Conservation (phyloP, 768 basidiomycete species). For the Cystofilobasidium macerans region DNA sequence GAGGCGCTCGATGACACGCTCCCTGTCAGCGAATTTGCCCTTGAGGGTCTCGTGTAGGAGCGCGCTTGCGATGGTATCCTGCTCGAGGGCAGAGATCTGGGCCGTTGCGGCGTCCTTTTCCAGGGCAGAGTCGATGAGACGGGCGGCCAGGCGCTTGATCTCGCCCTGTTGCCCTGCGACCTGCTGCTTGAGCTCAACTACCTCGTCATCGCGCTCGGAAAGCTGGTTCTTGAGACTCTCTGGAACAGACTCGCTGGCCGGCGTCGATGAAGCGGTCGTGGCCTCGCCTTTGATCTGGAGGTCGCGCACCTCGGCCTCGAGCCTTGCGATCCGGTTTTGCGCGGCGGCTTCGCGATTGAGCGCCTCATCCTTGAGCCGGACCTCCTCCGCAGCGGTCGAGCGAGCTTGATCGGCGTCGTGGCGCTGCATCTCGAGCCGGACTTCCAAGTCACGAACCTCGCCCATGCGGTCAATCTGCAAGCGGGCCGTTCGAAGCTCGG, state of each 20-base stretch:
- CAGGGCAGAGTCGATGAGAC: not conserved
- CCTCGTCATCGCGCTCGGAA: not conserved
- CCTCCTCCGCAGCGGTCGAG: conserved; percentile 24
- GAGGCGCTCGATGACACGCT: not conserved
- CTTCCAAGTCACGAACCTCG: conserved; percentile 15
- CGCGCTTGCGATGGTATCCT: not conserved
- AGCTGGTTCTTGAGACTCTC: not conserved
- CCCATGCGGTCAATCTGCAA: conserved; percentile 1
- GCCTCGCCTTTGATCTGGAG: not conserved
- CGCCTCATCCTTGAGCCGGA: conserved; percentile 37
- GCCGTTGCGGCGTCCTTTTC: not conserved
- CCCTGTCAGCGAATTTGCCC: not conserved
- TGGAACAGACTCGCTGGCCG: not conserved
- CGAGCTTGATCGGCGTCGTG: conserved; percentile 7
- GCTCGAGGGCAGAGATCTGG: not conserved
- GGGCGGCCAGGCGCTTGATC: not conserved
- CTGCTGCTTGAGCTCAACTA: not conserved
- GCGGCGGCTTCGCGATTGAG: conserved; percentile 42
- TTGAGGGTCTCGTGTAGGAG: not conserved
- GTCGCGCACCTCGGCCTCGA: conserved; percentile 41
- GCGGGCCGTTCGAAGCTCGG: conserved; percentile 44
- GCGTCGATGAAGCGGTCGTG: not conserved
- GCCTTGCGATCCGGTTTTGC: conserved; percentile 44
- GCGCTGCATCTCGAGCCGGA: conserved; percentile 10
- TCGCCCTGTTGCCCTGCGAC: not conserved